phyloP scores from a whole-genome alignment of 257 asterid genomes.

The Jaltomata sinuosa region DNA sequence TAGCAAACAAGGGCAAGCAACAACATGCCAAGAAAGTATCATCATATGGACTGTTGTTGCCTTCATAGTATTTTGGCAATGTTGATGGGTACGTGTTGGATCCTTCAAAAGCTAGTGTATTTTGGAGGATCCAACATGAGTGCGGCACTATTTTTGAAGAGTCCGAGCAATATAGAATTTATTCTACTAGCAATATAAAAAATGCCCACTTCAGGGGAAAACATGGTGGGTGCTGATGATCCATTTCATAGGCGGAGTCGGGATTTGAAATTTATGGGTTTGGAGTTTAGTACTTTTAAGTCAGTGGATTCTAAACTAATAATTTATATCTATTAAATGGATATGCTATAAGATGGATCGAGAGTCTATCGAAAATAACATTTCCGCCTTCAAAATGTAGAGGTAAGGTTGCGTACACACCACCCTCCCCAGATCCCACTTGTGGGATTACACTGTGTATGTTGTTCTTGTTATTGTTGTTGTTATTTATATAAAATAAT shows the following conservation, averaged over 20 bases:
- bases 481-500: too few species aligned
- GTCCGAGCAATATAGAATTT: neutral
- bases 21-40: constrained; percentile 20
- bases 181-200: neutral
- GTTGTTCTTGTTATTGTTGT: too few species aligned
- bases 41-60: constrained; percentile 1
- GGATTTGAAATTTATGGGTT: neutral
- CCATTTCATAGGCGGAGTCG: neutral
- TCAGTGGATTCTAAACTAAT: neutral
- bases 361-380: too few species aligned
- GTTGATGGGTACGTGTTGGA: neutral
- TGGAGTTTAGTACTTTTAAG: neutral
- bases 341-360: too few species aligned
- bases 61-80: neutral
- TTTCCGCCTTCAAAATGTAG: too few species aligned
- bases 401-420: too few species aligned
- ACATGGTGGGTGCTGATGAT: neutral
- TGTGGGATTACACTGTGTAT: too few species aligned
- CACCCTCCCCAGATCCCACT: too few species aligned
- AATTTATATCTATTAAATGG: neutral
- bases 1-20: constrained; percentile 36
- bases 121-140: neutral
- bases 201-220: neutral
- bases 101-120: neutral
- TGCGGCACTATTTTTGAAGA: neutral